Conservation (phyloP, 208 protist species). For the Acanthamoeba divionensis region DNA sequence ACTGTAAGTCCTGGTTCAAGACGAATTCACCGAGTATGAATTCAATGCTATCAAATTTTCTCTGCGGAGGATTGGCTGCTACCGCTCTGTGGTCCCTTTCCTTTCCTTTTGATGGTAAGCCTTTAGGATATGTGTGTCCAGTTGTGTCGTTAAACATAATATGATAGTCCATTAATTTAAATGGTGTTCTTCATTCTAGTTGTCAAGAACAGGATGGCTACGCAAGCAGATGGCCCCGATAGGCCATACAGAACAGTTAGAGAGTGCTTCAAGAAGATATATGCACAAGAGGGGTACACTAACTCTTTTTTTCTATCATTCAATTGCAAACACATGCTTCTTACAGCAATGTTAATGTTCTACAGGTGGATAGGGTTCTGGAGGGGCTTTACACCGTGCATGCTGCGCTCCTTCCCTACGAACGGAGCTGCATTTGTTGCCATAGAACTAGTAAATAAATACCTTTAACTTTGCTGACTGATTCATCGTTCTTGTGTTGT, state of each 20-base stretch:
- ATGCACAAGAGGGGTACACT: neutral
- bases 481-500: too few species aligned
- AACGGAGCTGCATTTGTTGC: conserved; percentile 49
- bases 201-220: conserved; percentile 51
- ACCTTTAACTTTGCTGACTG: conserved; percentile 37
- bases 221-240: conserved; percentile 1
- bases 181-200: neutral
- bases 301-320: too few species aligned
- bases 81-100: conserved; percentile 16
- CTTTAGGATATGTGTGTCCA: too few species aligned
- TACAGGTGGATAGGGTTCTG: conserved; percentile 40
- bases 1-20: conserved; percentile 10
- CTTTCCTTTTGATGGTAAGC: conserved; percentile 36
- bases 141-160: too few species aligned
- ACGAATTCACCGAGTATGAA: neutral
- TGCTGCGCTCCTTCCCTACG: conserved; percentile 47
- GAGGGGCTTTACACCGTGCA: conserved; percentile 49
- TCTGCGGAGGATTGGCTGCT: conserved; percentile 25
- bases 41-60: neutral
- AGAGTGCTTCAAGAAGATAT: conserved; percentile 17
- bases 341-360: neutral
- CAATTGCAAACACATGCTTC: too few species aligned
- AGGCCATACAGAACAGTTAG: neutral
- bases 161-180: too few species aligned
- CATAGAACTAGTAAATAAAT: conserved; percentile 49